Evolutionary conservation across 805 yeast species (phyloP), one percentile per base, ranked within the genome.

Genomic region (Cyberlindnera saturnus): DNA sequence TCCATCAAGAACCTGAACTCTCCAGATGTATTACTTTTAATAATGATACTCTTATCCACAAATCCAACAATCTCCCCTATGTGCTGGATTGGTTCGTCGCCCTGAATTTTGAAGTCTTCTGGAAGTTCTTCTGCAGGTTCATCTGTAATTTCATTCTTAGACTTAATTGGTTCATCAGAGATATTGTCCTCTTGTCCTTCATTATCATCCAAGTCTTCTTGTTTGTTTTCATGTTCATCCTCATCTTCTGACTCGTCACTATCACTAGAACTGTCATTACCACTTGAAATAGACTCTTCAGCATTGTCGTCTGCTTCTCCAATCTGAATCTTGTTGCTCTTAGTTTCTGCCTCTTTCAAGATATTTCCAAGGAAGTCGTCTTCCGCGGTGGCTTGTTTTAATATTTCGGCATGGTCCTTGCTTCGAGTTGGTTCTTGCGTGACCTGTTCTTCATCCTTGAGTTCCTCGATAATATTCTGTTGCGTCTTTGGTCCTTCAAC

Each of bases 1-100:
- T 88, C 97, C 50, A 81, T 85, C 31, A 91, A 68, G 3, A 89
- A 84, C 35, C 90, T 69, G 58, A 81, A 84, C 56, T 93, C 97
- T 11, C 95, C 98, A 3, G 96, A 86, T 1, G 72, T 62, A 13
- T 65, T 64, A 0, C 96, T 93, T 53, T 79, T 79, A 19, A 93
- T 70, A 6, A 93, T 74, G 2, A 85, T 75, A 44, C 84, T 81
- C 42, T 71, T 73, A 34, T 88, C 95, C 7, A 87, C 89, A 9
- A 84, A 66, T 0, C 82, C 80, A 9, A 74, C 71, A 6, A 91
- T 67, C 6, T 66, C 69, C 3, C 99, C 99, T 16, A 89, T 70
- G 23, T 70, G 73, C 49, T 86, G 86, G 13, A 90, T 74, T 0
- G 83, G 81, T 2, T 88, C 81, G 6, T 65, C 63, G n/a, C 67